Evolutionary conservation across 306 rosid species (phyloP).

Genomic region (Hylodesmum podocarpum): DNA sequence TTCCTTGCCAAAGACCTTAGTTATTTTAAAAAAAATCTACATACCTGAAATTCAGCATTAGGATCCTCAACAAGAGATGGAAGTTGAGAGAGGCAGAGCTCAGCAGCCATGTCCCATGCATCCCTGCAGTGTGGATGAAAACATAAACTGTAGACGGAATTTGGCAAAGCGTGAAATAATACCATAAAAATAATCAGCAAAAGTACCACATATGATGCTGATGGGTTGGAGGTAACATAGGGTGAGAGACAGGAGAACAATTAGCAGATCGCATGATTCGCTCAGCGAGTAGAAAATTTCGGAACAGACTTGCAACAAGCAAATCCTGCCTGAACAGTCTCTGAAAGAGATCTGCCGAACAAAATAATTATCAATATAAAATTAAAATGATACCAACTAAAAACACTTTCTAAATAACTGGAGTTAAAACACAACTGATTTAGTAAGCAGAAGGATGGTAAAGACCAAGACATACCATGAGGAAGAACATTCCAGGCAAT

Average conservation of each 20-base stretch:
- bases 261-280: slow-evolving; percentile 98
- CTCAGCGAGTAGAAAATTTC: slow-evolving; percentile 96
- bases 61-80: slow-evolving; percentile 86
- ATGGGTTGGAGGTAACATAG: slow-evolving; percentile 91
- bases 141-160: slow-evolving; percentile 22
- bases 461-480: slow-evolving; percentile 59
- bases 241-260: slow-evolving; percentile 94
- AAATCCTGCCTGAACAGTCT: slow-evolving; percentile 97
- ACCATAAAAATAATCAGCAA: slow-evolving; percentile 32
- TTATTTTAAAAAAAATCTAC: not conserved
- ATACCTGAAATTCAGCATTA: slow-evolving; percentile 83
- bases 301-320: slow-evolving; percentile 87
- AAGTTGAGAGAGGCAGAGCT: slow-evolving; percentile 98
- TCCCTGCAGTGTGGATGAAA: slow-evolving; percentile 67
- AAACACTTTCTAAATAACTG: not conserved
- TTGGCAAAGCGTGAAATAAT: not conserved
- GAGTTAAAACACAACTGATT: slow-evolving; percentile 12
- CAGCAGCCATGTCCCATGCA: slow-evolving; percentile 99
- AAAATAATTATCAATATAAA: slow-evolving; percentile 18
- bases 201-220: slow-evolving; percentile 99
- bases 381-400: slow-evolving; percentile 21
- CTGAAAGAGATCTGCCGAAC: slow-evolving; percentile 87
- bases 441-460: not conserved
- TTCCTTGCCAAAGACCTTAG: not conserved
- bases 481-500: slow-evolving; percentile 99